Evolutionary conservation across 2,329 filamentous ascomycete genomes (phyloP).

Genomic region (Sarocladium oryzae): DNA sequence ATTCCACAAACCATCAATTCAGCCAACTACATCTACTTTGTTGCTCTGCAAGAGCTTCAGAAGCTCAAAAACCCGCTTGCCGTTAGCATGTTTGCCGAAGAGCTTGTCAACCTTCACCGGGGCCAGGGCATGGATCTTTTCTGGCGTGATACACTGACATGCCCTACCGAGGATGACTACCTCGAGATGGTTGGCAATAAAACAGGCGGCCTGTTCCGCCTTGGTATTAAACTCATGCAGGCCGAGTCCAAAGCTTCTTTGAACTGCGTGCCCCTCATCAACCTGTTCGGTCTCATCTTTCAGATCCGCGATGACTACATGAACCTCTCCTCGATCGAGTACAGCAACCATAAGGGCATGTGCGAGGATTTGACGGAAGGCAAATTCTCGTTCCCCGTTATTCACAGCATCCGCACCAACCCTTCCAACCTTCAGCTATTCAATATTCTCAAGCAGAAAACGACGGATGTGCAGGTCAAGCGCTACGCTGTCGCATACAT

Average conservation of each 20-base stretch:
- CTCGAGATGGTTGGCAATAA: slow-evolving; percentile 93
- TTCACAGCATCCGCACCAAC: slow-evolving; percentile 80
- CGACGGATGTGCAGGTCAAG: slow-evolving; percentile 81
- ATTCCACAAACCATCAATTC: slow-evolving; percentile 85
- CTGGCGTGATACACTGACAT: slow-evolving; percentile 80
- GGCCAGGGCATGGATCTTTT: slow-evolving; percentile 89
- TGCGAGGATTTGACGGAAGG: slow-evolving; percentile 95
- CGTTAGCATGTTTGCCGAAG: slow-evolving; percentile 70
- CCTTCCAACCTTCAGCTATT: slow-evolving; percentile 71
- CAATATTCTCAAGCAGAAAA: slow-evolving; percentile 89
- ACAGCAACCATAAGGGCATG: slow-evolving; percentile 84
- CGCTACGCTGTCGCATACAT: slow-evolving; percentile 86
- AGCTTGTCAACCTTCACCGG: slow-evolving; percentile 76
- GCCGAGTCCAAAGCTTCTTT: slow-evolving; percentile 52
- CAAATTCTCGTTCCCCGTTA: slow-evolving; percentile 94
- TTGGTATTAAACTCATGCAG: slow-evolving; percentile 85
- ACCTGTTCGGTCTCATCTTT: slow-evolving; percentile 77
- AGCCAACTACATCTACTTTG: slow-evolving; percentile 85
- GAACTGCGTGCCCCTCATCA: slow-evolving; percentile 79
- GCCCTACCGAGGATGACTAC: slow-evolving; percentile 81
- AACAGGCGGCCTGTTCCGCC: slow-evolving; percentile 77
- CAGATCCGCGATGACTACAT: slow-evolving; percentile 93
- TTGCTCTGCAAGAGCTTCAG: slow-evolving; percentile 67
- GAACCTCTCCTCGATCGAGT: slow-evolving; percentile 70
- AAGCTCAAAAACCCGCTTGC: slow-evolving; percentile 61